These are phyloP conservation scores for Phytopythium sindhum DNA, from an alignment of 352 stramenopile species.

Conservation along the genomic window DNA sequence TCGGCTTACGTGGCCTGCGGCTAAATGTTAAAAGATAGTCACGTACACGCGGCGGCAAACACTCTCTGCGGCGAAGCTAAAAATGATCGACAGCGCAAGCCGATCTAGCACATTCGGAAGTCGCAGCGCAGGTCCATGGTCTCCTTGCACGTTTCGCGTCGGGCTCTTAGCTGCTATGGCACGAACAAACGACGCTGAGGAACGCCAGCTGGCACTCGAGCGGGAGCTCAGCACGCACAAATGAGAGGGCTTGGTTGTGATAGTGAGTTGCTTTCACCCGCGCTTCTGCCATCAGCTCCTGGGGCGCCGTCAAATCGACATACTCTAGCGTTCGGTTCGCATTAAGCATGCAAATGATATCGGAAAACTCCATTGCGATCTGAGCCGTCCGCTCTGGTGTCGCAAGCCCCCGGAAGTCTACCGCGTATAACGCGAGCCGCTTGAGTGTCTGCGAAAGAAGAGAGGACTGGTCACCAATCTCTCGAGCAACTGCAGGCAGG, in stretches of 20 bases:
- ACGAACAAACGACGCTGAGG: background rate
- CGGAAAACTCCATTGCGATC: background rate
- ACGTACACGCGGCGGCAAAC: background rate
- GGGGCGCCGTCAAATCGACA: background rate
- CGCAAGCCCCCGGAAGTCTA: background rate
- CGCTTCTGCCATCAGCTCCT: background rate
- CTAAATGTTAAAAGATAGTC: background rate
- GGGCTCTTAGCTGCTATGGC: background rate
- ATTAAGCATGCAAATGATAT: background rate
- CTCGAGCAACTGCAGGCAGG: background rate
- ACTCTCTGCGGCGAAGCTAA: background rate
- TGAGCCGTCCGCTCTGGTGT: background rate
- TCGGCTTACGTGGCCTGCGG: no score
- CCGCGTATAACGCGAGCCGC: background rate
- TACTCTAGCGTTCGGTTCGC: background rate
- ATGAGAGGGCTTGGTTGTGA: background rate
- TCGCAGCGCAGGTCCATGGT: no score
- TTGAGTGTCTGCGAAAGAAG: background rate
- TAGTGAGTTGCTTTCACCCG: background rate
- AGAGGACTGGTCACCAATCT: background rate
- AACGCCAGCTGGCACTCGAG: background rate
- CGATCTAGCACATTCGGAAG: background rate
- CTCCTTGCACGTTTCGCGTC: background rate
- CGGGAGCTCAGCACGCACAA: background rate
- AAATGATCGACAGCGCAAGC: background rate